Evolutionary conservation across 805 yeast genomes (phyloP), one percentile per base, ranked within the genome.

Genomic region (Vanderwaltozyma yarrowii): DNA sequence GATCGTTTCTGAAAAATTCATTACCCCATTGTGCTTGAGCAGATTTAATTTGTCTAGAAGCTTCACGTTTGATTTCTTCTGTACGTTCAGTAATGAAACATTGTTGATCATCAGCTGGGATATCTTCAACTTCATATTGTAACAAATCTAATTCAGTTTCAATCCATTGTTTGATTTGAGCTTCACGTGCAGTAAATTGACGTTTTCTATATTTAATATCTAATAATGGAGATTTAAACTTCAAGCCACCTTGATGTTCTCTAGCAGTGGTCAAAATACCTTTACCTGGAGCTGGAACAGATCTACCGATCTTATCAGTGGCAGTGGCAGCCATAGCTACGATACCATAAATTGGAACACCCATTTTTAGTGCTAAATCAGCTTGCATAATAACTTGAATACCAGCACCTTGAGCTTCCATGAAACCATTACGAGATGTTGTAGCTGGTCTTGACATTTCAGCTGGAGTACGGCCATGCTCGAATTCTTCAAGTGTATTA

Each of bases 391-490:
- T 76, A 47, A 92, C 80, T 72, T 92, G 96, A 52, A 85, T 82
- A 78, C 99, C 99, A 38, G 97, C 77, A 73, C 99, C 99, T 69
- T 92, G 99, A 30, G 98, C 80, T 73, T 92, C 99, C 97, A 92
- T 92, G 73, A 92, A 92, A 53, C 99, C 99, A 52, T 80, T 74
- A 74, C 99, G 84, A 33, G 95, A 71, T 30, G 96, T 81, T 37
- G 99, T 88, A 39, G 96, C 75, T 41, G 99, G 99, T 69, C 99
- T 83, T 20, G 97, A 89, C 97, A 92, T 92, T 66, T 92, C 98
- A 42, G 80, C 72, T 51, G 99, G 97, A 37, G 96, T 85, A 71
- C 99, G 85, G 48, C 99, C 99, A 50, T 85, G 92, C 35, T 75
- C 95, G 50, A 81, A 71, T 69, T 92, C 99, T 43, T 79, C 85